These are phyloP conservation scores for Ustilago trichophora DNA, from an alignment of 1,284 basidiomycete species.

Conservation along the genomic window DNA sequence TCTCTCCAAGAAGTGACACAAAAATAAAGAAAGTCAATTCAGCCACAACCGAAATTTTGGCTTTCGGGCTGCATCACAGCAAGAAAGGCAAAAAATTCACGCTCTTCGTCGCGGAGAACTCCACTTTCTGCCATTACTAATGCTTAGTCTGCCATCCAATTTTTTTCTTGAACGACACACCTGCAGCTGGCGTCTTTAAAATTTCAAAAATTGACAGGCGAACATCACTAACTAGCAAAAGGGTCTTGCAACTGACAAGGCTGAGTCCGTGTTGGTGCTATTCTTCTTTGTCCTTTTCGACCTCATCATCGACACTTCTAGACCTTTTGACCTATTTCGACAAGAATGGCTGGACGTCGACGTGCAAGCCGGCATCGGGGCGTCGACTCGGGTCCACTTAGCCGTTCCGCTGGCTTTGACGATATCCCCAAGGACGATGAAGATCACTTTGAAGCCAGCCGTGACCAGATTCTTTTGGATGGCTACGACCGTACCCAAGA, in stretches of 20 bases:
- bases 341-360: constrained; percentile 36
- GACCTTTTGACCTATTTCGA: neutral
- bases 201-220: constrained; percentile 1
- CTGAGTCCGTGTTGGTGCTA: constrained; percentile 2
- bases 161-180: neutral
- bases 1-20: too few species aligned
- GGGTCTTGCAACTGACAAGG: neutral
- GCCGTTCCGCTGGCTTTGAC: constrained; percentile 41
- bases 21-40: too few species aligned
- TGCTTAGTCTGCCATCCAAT: neutral
- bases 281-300: neutral
- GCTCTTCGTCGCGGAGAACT: constrained; percentile 1
- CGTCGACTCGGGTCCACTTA: constrained; percentile 19
- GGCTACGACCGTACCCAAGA: constrained; percentile 34
- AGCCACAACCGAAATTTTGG: neutral
- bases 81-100: neutral
- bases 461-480: constrained; percentile 80
- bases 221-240: neutral
- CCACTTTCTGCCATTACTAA: constrained; percentile 28
- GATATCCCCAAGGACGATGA: constrained; percentile 58
- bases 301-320: too few species aligned
- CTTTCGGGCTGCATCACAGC: neutral
- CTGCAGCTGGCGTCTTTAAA: constrained; percentile 9
- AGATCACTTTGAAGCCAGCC: constrained; percentile 64
- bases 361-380: constrained; percentile 13